A percentile compares a stretch with the other conserved stretches of the same genome.
phyloP scores from a whole-genome alignment of 2,329 filamentous ascomycete species.

The Ascochyta rabiei region DNA sequence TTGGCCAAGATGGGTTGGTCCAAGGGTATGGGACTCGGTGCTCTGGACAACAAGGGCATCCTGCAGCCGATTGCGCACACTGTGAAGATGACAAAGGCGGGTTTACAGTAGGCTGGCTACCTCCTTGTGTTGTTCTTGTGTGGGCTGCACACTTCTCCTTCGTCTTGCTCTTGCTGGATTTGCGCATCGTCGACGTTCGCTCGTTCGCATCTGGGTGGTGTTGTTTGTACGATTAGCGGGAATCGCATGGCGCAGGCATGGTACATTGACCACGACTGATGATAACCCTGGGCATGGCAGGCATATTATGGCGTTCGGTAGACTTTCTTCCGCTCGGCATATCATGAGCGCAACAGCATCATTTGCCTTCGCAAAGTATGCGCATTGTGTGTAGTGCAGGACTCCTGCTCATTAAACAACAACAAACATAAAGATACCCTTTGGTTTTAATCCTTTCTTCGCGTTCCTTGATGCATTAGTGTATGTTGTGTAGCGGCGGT shows the following conservation, averaged over 20 bases:
- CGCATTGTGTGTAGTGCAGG: neutral
- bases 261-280: neutral
- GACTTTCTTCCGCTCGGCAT: neutral
- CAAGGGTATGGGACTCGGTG: slow-evolving; percentile 81
- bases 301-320: slow-evolving; percentile 10
- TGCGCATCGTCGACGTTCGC: neutral
- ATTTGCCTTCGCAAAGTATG: neutral
- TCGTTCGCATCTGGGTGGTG: neutral
- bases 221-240: slow-evolving; percentile 11
- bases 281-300: neutral
- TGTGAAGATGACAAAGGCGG: slow-evolving; percentile 84
- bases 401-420: neutral
- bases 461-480: too few relatives aligned
- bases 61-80: slow-evolving; percentile 83
- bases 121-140: neutral
- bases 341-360: neutral
- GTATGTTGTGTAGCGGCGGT: neutral
- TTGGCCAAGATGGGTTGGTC: slow-evolving; percentile 98
- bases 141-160: neutral
- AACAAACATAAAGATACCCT: neutral
- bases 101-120: slow-evolving; percentile 56
- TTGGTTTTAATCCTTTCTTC: too few relatives aligned
- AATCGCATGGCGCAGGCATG: slow-evolving; percentile 1
- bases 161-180: neutral
- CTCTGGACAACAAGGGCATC: slow-evolving; percentile 84